Base-by-base conservation (phyloP, 2,329 filamentous ascomycete genomes). In the Simplicillium aogashimaense region DNA sequence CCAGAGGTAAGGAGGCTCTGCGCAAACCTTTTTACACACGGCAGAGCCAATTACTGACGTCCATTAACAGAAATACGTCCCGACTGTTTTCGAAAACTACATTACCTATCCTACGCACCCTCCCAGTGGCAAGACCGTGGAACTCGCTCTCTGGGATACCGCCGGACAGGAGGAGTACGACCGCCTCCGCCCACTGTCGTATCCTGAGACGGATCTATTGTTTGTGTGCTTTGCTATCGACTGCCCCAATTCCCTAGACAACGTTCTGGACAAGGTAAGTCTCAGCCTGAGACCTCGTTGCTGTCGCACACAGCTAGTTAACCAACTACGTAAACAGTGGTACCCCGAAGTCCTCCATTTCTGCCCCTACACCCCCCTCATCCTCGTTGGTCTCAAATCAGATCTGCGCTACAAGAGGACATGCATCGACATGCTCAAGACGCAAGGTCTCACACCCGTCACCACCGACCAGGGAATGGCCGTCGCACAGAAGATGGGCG, bases 151-250 rank as follows among this genome's bases (percentile, higher is more conserved):
- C 39, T 98, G 92, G 92, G 92, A 98, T 65, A 98, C 92, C 20
- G 92, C 92, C 53, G 92, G 92, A 31, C 92, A 98, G 65, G 92
- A 98, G 65, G 92, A 97, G 67, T 98, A 98, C 62, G 92, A 98
- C 70, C 82, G 92, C 53, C 72, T 98, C 58, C 82, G 92, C 51
- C 92, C 92, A 35, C 78, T 98, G 38, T 97, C 90, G 35, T 98
- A 98, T 66, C 92, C 92, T 3, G 92, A 98, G 66, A 98, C 92
- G 11, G 92, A 98, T 62, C 75, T 98, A 29, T 81, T 98, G 44
- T 97, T 98, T 62, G 92, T 98, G 51, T 98, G 92, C 72, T 98
- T 98, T 63, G 92, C 92, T 49, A 95, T 98, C 56, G 92, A 98
- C 66, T 98, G 92, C 63, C 92, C 92, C 29, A 95, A 95, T 63